Evolutionary conservation across 2,329 filamentous ascomycete genomes (phyloP), one percentile per base, ranked within the genome.

Genomic region (Lachnellula hyalina): DNA sequence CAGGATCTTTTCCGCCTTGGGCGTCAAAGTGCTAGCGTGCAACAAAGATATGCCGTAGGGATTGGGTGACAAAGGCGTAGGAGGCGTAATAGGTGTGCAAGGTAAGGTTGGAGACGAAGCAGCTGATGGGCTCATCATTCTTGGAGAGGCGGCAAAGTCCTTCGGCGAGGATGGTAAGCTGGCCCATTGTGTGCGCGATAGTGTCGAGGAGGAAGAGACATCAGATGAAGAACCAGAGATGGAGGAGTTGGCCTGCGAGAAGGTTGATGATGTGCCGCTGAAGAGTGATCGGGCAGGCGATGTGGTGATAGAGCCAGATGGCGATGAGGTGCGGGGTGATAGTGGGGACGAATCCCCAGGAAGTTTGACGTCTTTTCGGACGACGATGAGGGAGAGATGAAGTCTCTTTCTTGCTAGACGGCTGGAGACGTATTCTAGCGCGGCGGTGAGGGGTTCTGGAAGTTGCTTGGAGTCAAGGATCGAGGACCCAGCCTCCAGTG

Each of bases 401-500:
- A 83, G 68, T 8, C 72, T 72, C 65, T 83, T 84, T 50, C 75
- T 74, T 12, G 80, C 76, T 21, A 86, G 74, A 19, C 78, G 74
- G 58, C 73, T 74, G 0, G 83, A 84, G 14, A 76, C 74, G 62
- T 84, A 82, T 55, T 84, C 81, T 32, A 86, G 75, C 25, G 81
- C 81, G 4, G 75, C 73, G 11, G 71, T 75, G 52, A 85, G 67
- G 44, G 75, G 73, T n/a, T 75, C 69, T 2, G 83, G 82, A n/a
- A 86, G 74, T 55, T 78, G 76, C 60, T 82, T 76, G 35, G 74
- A 72, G 62, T 84, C 79, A 56, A 84, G 76, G 52, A 85, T 73
- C 19, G 82, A 85, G 42, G 73, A 72, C 17, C 82, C 82, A 28
- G 83, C 82, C 73, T 85, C 83, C 54, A 86, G 75, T 14, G 83